Percentiles rank a stretch among this genome's conserved stretches.
Evolutionary conservation across 805 yeast species (phyloP).

Genomic region (Suhomyces tanzawaensis): DNA sequence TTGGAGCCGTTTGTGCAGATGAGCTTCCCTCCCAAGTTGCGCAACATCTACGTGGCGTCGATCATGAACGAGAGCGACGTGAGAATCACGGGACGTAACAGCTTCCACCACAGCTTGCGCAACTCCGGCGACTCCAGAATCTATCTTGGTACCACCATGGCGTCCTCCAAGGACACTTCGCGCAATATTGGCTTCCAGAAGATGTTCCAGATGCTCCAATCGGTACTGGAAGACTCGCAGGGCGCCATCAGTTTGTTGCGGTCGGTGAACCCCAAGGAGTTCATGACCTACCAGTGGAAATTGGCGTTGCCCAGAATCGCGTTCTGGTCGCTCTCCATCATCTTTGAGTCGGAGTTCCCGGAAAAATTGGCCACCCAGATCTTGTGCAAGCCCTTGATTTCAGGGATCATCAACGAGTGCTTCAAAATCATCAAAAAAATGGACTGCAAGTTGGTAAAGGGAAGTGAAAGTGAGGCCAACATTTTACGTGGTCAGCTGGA

Average conservation of each 20-base stretch:
- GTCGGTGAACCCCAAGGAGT: slow-evolving; percentile 53
- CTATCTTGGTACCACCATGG: slow-evolving; percentile 36
- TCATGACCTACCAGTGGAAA: slow-evolving; percentile 78
- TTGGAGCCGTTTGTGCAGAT: slow-evolving; percentile 65
- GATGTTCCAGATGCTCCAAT: slow-evolving; percentile 31
- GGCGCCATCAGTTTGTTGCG: slow-evolving; percentile 47
- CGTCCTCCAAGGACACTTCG: slow-evolving; percentile 3
- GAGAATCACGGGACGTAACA: slow-evolving; percentile 29
- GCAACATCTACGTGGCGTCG: slow-evolving; percentile 43
- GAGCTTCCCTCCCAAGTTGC: slow-evolving; percentile 32
- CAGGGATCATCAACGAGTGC: slow-evolving; percentile 77
- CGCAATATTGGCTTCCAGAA: slow-evolving; percentile 17
- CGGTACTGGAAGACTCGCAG: slow-evolving; percentile 31
- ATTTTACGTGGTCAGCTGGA: slow-evolving; percentile 54
- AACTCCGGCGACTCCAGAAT: slow-evolving; percentile 44
- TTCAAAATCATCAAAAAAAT: slow-evolving; percentile 69
- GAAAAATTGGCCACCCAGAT: slow-evolving; percentile 58
- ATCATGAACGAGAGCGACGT: slow-evolving; percentile 64
- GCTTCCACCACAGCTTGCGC: slow-evolving; percentile 27
- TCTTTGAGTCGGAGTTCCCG: slow-evolving; percentile 72
- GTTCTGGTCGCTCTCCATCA: slow-evolving; percentile 69
- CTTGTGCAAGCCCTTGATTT: slow-evolving; percentile 78
- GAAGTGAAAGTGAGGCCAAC: slow-evolving; percentile 65
- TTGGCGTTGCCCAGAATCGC: slow-evolving; percentile 76
- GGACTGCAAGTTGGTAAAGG: slow-evolving; percentile 70